These are phyloP conservation scores for Suhomyces bokatorum DNA, from an alignment of 1,139 yeast genomes.

Conservation along the genomic window DNA sequence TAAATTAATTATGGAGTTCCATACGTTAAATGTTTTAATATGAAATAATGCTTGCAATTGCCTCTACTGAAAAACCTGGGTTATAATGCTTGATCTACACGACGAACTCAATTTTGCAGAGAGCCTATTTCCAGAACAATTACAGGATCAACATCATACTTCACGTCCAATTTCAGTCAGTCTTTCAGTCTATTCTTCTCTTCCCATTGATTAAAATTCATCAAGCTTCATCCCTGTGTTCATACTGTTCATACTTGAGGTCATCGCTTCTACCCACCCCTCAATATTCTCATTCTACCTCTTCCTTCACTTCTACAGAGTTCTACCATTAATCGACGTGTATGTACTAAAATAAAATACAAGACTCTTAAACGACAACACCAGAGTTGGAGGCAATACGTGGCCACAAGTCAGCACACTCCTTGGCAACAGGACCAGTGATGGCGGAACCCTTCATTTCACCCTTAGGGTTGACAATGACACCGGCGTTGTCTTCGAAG, in stretches of 20 bases:
- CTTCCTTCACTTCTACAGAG: background rate
- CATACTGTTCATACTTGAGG: background rate
- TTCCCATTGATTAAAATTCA: no score
- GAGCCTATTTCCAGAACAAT: no score
- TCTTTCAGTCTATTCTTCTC: no score
- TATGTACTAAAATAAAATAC: slow-evolving; percentile 9
- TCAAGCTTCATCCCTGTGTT: no score
- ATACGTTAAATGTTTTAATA: no score
- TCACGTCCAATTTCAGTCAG: no score
- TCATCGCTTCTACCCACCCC: background rate
- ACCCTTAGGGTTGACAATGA: slow-evolving; percentile 99
- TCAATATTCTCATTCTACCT: background rate
- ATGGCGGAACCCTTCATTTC: slow-evolving; percentile 99
- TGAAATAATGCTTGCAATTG: no score
- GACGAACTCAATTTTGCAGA: no score
- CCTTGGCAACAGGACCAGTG: slow-evolving; percentile 99
- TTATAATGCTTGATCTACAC: no score
- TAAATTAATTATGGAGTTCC: no score
- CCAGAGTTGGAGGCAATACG: slow-evolving; percentile 99
- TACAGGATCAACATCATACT: no score
- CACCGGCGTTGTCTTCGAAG: slow-evolving; percentile 99
- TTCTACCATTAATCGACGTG: slow-evolving; percentile 8
- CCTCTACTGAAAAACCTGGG: no score
- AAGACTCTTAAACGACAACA: slow-evolving; percentile 82
- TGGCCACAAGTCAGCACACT: slow-evolving; percentile 99